Evolutionary conservation across 116 monocot species (phyloP).

Genomic region (Thalassia testudinum): DNA sequence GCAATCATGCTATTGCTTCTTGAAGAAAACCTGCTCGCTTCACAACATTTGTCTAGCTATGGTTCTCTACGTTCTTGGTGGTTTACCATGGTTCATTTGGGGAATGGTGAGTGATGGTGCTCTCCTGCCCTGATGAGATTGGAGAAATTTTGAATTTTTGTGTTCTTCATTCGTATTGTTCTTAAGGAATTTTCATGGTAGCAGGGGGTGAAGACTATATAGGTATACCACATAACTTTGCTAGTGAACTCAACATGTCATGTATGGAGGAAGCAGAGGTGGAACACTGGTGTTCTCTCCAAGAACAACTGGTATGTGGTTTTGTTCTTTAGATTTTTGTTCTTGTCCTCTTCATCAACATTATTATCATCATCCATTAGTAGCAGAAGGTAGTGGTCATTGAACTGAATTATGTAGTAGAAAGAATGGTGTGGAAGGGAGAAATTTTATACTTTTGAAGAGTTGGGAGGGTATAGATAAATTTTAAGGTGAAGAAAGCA

Average conservation of each 20-base stretch:
- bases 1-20: too few relatives aligned
- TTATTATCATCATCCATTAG: too few relatives aligned
- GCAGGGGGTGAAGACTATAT: slow-evolving; percentile 16
- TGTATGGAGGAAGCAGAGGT: slow-evolving; percentile 13
- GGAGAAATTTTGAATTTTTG: background rate
- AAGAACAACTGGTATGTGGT: slow-evolving; percentile 24
- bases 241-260: slow-evolving; percentile 25
- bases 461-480: too few relatives aligned
- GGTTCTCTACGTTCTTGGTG: slow-evolving; percentile 17
- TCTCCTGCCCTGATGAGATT: background rate
- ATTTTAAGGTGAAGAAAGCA: too few relatives aligned
- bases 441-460: too few relatives aligned
- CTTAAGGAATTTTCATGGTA: background rate
- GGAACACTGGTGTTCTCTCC: slow-evolving; percentile 29
- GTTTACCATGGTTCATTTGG: slow-evolving; percentile 19
- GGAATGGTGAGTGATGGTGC: slow-evolving; percentile 13
- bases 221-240: slow-evolving; percentile 22
- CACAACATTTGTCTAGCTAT: too few relatives aligned
- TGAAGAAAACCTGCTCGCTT: too few relatives aligned
- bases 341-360: too few relatives aligned
- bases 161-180: background rate
- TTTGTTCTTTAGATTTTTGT: too few relatives aligned
- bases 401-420: too few relatives aligned
- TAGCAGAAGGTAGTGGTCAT: too few relatives aligned
- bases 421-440: too few relatives aligned